Base-by-base conservation (phyloP, 352 stramenopile genomes). In the Pilasporangium apinafurcum region DNA sequence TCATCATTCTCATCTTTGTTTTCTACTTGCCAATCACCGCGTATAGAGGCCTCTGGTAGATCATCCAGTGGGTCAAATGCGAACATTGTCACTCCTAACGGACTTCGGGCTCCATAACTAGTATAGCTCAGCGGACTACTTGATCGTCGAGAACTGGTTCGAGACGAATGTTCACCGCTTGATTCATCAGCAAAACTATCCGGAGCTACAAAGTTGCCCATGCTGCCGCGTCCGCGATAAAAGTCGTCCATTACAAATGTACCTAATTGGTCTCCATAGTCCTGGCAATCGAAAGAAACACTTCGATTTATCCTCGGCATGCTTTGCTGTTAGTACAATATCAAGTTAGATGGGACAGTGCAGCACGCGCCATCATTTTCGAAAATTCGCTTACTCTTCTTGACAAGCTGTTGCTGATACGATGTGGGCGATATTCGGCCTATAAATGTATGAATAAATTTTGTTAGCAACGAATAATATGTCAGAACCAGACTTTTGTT, bases 61-160 rank as follows among this genome's bases (percentile, higher is more conserved):
- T 81, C 70, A 26, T 90, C 77, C 34, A 87, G 75, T 20, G 75
- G 71, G 26, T 90, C 79, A 43, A 91, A 86, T 5, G 65, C 63
- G 53, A 91, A 91, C 68, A 84, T 83, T 8, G 53, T 62, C 21
- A 38, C 68, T 1, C 44, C 40, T 3, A 90, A 50, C 14, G 78
- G 78, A 59, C 78, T 90, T 5, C 75, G 72, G 8, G 78, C 70
- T 20, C 74, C 75, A 59, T 74, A 84, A 9, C 62, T 60, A 16
- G 58, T 60, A 46, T 70, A 84, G 24, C 42, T 70, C n/a, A 83
- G 25, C 1, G 78, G 78, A 35, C 75, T 88, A 49, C 60, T 86
- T 2, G 70, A 51, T 8, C 70, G 60, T 14, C 74, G 65, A 33
- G 74, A 68, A 37, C 74, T 87, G 2, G 67, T 56, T 1, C 75